These are phyloP conservation scores for Plantago ovata DNA, from an alignment of 257 asterid species.

Conservation along the genomic window DNA sequence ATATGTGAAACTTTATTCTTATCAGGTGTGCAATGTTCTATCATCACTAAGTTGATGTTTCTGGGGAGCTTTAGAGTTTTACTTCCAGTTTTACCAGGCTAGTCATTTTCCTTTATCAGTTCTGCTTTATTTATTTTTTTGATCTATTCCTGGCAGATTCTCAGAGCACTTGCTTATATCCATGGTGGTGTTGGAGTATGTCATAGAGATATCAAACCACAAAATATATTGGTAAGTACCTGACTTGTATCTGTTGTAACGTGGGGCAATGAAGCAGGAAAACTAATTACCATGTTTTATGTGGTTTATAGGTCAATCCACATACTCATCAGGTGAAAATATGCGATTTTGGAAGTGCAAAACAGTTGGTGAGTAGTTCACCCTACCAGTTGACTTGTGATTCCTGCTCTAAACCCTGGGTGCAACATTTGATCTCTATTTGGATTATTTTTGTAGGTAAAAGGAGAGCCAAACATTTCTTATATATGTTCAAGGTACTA, in stretches of 20 bases:
- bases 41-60: not conserved
- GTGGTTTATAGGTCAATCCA: slow-evolving; percentile 68
- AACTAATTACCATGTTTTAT: slow-evolving; percentile 6
- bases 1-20: slow-evolving; percentile 72
- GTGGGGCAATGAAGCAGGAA: slow-evolving; percentile 1
- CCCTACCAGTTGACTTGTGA: slow-evolving; percentile 1
- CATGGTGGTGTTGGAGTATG: slow-evolving; percentile 84
- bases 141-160: slow-evolving; percentile 39
- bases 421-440: slow-evolving; percentile 2
- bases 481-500: slow-evolving; percentile 60
- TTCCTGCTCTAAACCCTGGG: not conserved
- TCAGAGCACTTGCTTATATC: slow-evolving; percentile 66
- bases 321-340: slow-evolving; percentile 87
- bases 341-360: slow-evolving; percentile 96
- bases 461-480: slow-evolving; percentile 62
- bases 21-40: slow-evolving; percentile 45
- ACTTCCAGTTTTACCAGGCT: not conserved
- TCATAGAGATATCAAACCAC: slow-evolving; percentile 90
- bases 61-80: not conserved
- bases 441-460: slow-evolving; percentile 34
- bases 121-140: not conserved
- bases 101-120: not conserved
- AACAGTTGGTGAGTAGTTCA: slow-evolving; percentile 49
- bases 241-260: not conserved
- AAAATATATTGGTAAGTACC: slow-evolving; percentile 61